These are phyloP conservation scores for Coprinellus micaceus DNA, from an alignment of 768 basidiomycete genomes.

Conservation along the genomic window DNA sequence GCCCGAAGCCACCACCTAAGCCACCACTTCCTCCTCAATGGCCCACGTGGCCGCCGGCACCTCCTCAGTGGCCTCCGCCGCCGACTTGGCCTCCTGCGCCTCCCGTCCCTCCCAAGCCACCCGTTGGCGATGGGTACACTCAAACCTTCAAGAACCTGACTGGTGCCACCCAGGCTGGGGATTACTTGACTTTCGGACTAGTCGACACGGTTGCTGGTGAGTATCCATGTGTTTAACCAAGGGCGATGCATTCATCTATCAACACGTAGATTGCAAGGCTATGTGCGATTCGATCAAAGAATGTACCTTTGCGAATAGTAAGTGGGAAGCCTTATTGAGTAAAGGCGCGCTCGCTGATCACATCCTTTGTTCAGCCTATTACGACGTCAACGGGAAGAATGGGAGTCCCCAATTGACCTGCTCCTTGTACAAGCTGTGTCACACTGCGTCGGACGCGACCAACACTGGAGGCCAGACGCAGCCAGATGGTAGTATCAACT, in stretches of 20 bases:
- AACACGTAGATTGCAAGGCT: constrained; percentile 35
- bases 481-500: constrained; percentile 37
- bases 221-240: neutral
- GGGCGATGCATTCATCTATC: neutral
- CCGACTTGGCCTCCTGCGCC: constrained; percentile 8
- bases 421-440: constrained; percentile 38
- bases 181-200: constrained; percentile 41
- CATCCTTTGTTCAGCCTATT: constrained; percentile 30
- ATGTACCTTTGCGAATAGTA: constrained; percentile 42
- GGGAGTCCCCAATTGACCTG: constrained; percentile 43
- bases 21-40: neutral
- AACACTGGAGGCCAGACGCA: constrained; percentile 43
- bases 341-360: neutral
- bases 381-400: constrained; percentile 44
- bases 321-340: constrained; percentile 12
- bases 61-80: constrained; percentile 4
- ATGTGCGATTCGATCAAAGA: constrained; percentile 40
- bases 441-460: constrained; percentile 31
- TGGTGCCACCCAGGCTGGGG: constrained; percentile 39
- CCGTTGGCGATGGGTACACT: constrained; percentile 29
- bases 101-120: constrained; percentile 12
- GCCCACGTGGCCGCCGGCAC: constrained; percentile 6
- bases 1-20: constrained; percentile 24
- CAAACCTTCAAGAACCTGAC: constrained; percentile 39
- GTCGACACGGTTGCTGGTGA: constrained; percentile 40